These are phyloP conservation scores for Fusarium sp. DNA, from an alignment of 2,329 filamentous ascomycete genomes.

Conservation along the genomic window DNA sequence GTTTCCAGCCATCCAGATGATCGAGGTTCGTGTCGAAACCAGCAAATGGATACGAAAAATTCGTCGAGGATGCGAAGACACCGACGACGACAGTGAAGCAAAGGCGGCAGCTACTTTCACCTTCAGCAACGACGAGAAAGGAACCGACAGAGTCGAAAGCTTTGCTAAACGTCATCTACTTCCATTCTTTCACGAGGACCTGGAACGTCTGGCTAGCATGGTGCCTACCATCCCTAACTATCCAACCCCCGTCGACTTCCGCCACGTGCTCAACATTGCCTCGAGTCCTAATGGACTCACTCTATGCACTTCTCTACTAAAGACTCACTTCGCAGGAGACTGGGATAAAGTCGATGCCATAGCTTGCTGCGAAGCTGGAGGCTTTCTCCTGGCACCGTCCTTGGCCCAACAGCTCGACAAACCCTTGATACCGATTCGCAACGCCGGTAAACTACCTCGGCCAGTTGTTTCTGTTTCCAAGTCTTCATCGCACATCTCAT, in stretches of 20 bases:
- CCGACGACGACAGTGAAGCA: not conserved
- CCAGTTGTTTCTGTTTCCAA: slow-evolving; percentile 62
- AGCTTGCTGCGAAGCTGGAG: slow-evolving; percentile 66
- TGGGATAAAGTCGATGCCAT: slow-evolving; percentile 60
- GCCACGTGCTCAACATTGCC: slow-evolving; percentile 66
- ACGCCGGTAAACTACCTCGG: slow-evolving; percentile 68
- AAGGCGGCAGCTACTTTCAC: slow-evolving; percentile 49
- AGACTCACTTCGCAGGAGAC: slow-evolving; percentile 55
- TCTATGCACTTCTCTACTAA: slow-evolving; percentile 62
- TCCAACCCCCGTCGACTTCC: slow-evolving; percentile 64
- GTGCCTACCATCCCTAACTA: slow-evolving; percentile 60
- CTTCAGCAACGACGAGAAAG: slow-evolving; percentile 63
- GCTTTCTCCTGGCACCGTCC: slow-evolving; percentile 64
- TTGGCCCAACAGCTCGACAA: slow-evolving; percentile 55
- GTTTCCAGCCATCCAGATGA: slow-evolving; percentile 60
- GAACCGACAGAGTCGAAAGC: slow-evolving; percentile 47
- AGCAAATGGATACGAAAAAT: slow-evolving; percentile 48
- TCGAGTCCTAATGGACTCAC: slow-evolving; percentile 61
- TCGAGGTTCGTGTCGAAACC: slow-evolving; percentile 64
- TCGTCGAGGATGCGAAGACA: slow-evolving; percentile 47
- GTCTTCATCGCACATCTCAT: slow-evolving; percentile 64
- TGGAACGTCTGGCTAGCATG: slow-evolving; percentile 61
- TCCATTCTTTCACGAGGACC: slow-evolving; percentile 57
- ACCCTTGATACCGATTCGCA: slow-evolving; percentile 62
- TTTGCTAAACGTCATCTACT: slow-evolving; percentile 58